Base-by-base conservation (phyloP, 1,139 yeast genomes). In the Suhomyces taliae region DNA sequence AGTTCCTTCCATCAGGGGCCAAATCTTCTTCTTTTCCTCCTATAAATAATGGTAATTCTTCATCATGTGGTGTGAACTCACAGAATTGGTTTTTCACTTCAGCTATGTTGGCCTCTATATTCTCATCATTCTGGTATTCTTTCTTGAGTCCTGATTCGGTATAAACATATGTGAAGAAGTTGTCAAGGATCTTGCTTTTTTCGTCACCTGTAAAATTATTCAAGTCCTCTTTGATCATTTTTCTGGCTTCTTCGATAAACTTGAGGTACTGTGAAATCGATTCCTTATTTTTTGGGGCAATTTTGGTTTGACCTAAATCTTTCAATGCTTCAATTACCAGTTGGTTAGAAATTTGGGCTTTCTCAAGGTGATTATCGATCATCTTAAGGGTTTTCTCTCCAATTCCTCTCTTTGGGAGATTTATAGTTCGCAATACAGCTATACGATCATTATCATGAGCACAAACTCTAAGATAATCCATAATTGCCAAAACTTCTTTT, bases 321-420 rank as follows among this genome's bases (percentile, higher is more conserved):
- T n/a, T n/a, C 15, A 41, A 29, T 15, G 40, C 38, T 12, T 36
- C 36, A 7, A 44, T n/a, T n/a, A 35, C 44, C 40, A 42, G 44
- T 14, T 36, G 34, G 11, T 43, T 37, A n/a, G 41, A 15, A 6
- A 42, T 36, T 34, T 37, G 40, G 4, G 48, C 48, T 11, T 33
- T 15, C 33, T 55, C 47, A 14, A 51, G 36, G 39, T 44, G 44
- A 19, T 37, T 33, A 42, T 69, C 76, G 8, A 84, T 62, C 10
- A 60, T 64, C 1, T 70, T 70, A 7, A 83, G 52, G 0, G 85
- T 69, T 43, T 78, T 78, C 2, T 72, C 76, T 0, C 97, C 97
- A n/a, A 90, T 62, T 0, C 95, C 93, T 46, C 86, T 68, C 34
- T 82, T 74, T 0, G 93, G 93, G 43, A 70, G 72, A 41, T 78